These are phyloP conservation scores for Phytophthora litchii DNA, from an alignment of 352 stramenopile species.

Conservation along the genomic window DNA sequence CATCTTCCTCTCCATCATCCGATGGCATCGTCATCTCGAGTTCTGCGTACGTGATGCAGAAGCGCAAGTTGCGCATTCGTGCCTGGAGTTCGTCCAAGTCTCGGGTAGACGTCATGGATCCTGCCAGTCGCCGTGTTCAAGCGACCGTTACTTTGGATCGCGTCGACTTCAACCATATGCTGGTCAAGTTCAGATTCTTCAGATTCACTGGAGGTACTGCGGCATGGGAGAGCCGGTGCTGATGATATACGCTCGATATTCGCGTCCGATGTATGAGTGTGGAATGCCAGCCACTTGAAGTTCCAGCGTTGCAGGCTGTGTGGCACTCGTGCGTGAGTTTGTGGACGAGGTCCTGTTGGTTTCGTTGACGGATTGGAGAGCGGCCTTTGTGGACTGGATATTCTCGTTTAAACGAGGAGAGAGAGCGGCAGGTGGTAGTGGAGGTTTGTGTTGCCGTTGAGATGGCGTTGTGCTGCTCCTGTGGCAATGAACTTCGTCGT, in stretches of 20 bases:
- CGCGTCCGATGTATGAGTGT: constrained; percentile 59
- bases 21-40: constrained; percentile 16
- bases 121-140: background rate
- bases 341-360: constrained; percentile 10
- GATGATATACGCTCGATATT: constrained; percentile 58
- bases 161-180: constrained; percentile 27
- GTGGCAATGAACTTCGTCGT: constrained; percentile 29
- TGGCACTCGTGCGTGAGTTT: constrained; percentile 6
- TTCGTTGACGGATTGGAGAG: background rate
- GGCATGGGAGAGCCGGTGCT: constrained; percentile 44
- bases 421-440: constrained; percentile 16
- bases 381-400: background rate
- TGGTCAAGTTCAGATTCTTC: background rate
- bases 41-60: constrained; percentile 21
- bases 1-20: constrained; percentile 1
- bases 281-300: constrained; percentile 40
- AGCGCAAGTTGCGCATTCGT: constrained; percentile 20
- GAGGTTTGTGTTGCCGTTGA: constrained; percentile 41
- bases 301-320: constrained; percentile 22
- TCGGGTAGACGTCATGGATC: background rate
- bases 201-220: constrained; percentile 38
- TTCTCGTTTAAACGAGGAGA: constrained; percentile 6
- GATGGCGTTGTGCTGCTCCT: constrained; percentile 5
- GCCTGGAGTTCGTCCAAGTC: background rate
- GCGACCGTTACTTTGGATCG: background rate